Evolutionary conservation across 768 basidiomycete genomes (phyloP).

Genomic region (Daedaleopsis sinensis): DNA sequence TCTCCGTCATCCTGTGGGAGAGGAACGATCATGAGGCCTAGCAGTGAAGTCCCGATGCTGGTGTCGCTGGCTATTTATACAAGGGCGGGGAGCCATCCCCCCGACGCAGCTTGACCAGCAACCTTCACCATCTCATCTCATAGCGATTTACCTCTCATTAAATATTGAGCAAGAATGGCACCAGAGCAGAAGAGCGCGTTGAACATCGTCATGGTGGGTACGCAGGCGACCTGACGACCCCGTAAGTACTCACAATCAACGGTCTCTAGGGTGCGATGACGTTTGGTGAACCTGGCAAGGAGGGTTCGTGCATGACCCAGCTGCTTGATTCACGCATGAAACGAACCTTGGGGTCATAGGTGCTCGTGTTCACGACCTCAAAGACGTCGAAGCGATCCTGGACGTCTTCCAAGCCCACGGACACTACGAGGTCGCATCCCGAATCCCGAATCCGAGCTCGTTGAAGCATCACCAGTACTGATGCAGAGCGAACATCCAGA

Average conservation of each 20-base stretch:
- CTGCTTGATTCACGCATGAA: too few species aligned
- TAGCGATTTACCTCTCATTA: too few species aligned
- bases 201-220: conserved; percentile 53
- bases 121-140: background rate
- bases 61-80: too few species aligned
- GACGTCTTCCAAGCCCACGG: conserved; percentile 58
- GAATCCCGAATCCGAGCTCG: background rate
- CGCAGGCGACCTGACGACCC: background rate
- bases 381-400: conserved; percentile 53
- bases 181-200: conserved; percentile 43
- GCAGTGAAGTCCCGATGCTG: too few species aligned
- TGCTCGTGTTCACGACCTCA: conserved; percentile 50
- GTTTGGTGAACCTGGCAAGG: conserved; percentile 51
- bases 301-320: conserved; percentile 29
- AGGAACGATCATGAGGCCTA: too few species aligned
- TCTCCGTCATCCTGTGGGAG: too few species aligned
- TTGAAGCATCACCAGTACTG: background rate
- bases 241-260: background rate
- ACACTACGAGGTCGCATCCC: conserved; percentile 48
- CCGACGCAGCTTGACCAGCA: background rate
- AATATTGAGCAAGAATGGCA: conserved; percentile 1
- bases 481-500: conserved; percentile 10
- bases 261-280: conserved; percentile 53
- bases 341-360: conserved; percentile 13
- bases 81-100: too few species aligned